phyloP scores from a whole-genome alignment of 2,329 filamentous ascomycete genomes.

The Cladosporium phlei region DNA sequence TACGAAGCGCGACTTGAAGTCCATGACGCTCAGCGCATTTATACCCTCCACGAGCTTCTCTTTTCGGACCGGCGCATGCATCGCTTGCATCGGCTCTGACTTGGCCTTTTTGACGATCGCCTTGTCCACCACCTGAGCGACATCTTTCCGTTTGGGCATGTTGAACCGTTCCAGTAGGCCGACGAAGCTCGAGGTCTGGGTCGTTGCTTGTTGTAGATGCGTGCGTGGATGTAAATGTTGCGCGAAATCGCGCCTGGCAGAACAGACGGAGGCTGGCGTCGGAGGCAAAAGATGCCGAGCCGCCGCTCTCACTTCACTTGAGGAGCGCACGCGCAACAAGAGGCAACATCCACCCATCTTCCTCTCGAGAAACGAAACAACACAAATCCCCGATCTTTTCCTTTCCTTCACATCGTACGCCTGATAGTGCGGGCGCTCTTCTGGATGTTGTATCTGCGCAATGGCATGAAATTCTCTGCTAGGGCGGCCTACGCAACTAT shows the following conservation, averaged over 20 bases:
- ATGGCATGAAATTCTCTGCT: slow-evolving; percentile 17
- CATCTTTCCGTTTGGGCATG: slow-evolving; percentile 4
- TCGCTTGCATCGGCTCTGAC: not conserved
- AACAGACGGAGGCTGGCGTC: not conserved
- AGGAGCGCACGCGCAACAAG: not conserved
- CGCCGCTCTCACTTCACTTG: too few relatives aligned
- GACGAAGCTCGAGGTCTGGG: not conserved
- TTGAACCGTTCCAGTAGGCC: not conserved
- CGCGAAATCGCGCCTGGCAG: not conserved
- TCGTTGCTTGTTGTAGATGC: not conserved
- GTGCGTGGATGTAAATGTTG: not conserved
- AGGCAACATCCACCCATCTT: too few relatives aligned
- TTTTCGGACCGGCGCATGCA: not conserved
- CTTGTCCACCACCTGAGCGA: not conserved
- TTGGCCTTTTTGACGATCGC: slow-evolving; percentile 2
- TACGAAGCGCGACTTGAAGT: slow-evolving; percentile 17
- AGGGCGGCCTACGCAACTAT: slow-evolving; percentile 29
- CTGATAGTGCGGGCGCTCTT: too few relatives aligned
- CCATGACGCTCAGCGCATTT: slow-evolving; percentile 15
- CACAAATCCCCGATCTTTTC: not conserved
- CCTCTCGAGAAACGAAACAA: too few relatives aligned
- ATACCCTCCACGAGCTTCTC: slow-evolving; percentile 15
- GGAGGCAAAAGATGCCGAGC: not conserved
- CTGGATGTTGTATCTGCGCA: slow-evolving; percentile 10
- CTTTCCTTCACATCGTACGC: too few relatives aligned